These are phyloP conservation scores for Nepenthes mirabilis DNA, from an alignment of 148 eudicot genomes.

Conservation along the genomic window DNA sequence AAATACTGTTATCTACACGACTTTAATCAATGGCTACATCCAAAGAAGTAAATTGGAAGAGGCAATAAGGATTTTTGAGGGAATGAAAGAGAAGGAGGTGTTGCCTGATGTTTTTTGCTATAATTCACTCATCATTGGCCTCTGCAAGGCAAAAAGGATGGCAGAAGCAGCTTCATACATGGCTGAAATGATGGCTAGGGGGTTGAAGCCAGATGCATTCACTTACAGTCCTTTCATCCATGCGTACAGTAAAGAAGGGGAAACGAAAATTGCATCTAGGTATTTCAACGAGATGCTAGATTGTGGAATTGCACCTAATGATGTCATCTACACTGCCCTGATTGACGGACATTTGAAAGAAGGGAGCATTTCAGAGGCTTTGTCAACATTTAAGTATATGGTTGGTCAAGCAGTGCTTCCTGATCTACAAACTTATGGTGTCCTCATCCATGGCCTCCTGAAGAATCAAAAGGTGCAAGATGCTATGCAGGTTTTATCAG, in stretches of 20 bases:
- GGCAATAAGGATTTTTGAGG: slow-evolving; percentile 38
- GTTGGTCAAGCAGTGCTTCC: slow-evolving; percentile 38
- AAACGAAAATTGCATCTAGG: slow-evolving; percentile 37
- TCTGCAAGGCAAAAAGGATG: slow-evolving; percentile 48
- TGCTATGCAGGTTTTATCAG: slow-evolving; percentile 36
- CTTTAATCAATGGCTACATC: slow-evolving; percentile 44
- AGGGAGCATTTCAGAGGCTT: slow-evolving; percentile 42
- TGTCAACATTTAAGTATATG: slow-evolving; percentile 39
- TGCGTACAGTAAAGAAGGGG: slow-evolving; percentile 40
- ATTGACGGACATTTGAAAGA: slow-evolving; percentile 62
- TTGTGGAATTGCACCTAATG: slow-evolving; percentile 43
- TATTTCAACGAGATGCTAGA: slow-evolving; percentile 59
- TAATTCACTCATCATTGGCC: slow-evolving; percentile 60
- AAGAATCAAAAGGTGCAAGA: slow-evolving; percentile 52
- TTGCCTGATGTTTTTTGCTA: slow-evolving; percentile 60
- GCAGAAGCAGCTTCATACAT: slow-evolving; percentile 44
- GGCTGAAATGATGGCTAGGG: slow-evolving; percentile 41
- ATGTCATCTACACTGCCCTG: slow-evolving; percentile 39
- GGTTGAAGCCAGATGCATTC: slow-evolving; percentile 51
- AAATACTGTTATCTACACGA: slow-evolving; percentile 46
- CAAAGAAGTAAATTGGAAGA: slow-evolving; percentile 31
- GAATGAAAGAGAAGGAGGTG: slow-evolving; percentile 49
- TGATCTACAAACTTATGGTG: slow-evolving; percentile 40
- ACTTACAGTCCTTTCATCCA: slow-evolving; percentile 72
- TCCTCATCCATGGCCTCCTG: slow-evolving; percentile 54